These are phyloP conservation scores for Penicillium bovifimosum DNA, from an alignment of 495 filamentous ascomycete species.

Conservation along the genomic window DNA sequence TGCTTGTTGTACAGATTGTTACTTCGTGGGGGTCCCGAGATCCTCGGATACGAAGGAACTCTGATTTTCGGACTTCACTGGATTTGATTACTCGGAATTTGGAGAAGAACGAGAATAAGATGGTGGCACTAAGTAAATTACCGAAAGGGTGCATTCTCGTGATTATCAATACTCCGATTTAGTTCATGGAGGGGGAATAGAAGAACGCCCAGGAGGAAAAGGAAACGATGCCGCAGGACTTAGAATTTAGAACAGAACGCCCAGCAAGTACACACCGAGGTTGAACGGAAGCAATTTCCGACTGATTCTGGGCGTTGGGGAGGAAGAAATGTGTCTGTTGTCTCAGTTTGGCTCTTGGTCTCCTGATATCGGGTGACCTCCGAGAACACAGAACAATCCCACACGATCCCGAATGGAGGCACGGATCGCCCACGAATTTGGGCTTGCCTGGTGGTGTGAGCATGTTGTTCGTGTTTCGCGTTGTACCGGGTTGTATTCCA, in stretches of 20 bases:
- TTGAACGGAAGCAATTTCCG: background rate
- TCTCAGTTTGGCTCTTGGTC: slow-evolving; percentile 6
- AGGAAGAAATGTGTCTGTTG: background rate
- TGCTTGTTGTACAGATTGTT: background rate
- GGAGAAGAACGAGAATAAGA: background rate
- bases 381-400: slow-evolving; percentile 13
- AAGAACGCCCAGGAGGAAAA: background rate
- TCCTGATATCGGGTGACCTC: slow-evolving; percentile 18
- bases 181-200: no score
- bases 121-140: background rate
- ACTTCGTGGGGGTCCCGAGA: background rate
- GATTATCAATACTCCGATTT: no score
- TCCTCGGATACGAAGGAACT: background rate
- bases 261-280: slow-evolving; percentile 1
- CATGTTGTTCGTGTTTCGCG: background rate
- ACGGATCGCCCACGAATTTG: slow-evolving; percentile 1
- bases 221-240: background rate
- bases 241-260: no score
- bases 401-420: slow-evolving; percentile 2
- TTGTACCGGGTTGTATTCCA: background rate
- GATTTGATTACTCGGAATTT: no score
- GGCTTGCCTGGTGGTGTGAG: background rate
- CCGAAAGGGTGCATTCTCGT: no score
- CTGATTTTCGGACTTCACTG: background rate
- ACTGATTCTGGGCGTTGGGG: background rate